phyloP scores from a whole-genome alignment of 2,329 filamentous ascomycete species.

The Exophiala xenobiotica region DNA sequence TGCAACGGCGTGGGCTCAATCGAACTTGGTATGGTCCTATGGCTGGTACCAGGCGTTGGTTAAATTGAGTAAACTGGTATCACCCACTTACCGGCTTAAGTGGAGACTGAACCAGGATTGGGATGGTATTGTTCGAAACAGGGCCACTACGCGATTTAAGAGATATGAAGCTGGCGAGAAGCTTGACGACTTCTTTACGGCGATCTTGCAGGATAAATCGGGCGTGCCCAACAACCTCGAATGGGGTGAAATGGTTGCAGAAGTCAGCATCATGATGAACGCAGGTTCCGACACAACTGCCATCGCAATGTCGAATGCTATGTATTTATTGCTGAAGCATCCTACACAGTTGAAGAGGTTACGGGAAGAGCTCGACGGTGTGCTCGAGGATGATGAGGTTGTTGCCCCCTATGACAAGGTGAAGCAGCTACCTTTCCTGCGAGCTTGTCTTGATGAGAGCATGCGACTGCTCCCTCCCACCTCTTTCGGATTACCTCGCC shows the following conservation, averaged over 20 bases:
- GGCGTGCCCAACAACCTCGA: conserved; percentile 46
- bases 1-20: conserved; percentile 17
- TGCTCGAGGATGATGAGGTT: conserved; percentile 44
- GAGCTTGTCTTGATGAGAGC: conserved; percentile 73
- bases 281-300: conserved; percentile 26
- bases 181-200: conserved; percentile 56
- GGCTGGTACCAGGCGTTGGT: conserved; percentile 27
- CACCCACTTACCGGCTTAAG: conserved; percentile 24
- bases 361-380: conserved; percentile 47
- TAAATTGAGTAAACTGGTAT: conserved; percentile 26
- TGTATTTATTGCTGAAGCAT: conserved; percentile 53
- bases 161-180: conserved; percentile 53
- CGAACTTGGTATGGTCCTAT: conserved; percentile 31
- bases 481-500: conserved; percentile 62
- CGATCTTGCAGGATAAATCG: conserved; percentile 35
- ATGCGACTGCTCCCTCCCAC: conserved; percentile 70
- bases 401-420: conserved; percentile 53
- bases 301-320: conserved; percentile 39
- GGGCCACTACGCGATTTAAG: conserved; percentile 44
- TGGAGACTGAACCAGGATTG: conserved; percentile 35
- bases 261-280: conserved; percentile 25
- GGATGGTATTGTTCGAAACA: conserved; percentile 48
- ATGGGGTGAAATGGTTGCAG: conserved; percentile 18
- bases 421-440: conserved; percentile 64
- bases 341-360: conserved; percentile 41